Evolutionary conservation across 2,329 filamentous ascomycete species (phyloP).

Genomic region (Cercospora canescens): DNA sequence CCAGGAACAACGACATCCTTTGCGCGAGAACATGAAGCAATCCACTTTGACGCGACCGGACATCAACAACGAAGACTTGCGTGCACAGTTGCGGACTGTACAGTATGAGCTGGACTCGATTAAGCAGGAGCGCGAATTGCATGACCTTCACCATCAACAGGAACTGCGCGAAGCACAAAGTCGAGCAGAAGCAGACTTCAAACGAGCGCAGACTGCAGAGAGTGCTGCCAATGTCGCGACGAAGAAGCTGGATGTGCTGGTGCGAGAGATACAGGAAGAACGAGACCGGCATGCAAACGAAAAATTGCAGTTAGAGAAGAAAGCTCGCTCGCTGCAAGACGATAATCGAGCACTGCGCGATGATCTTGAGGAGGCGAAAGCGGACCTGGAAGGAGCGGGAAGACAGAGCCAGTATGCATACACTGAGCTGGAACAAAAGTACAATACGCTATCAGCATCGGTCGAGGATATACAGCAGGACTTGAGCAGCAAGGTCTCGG

Average conservation of each 20-base stretch:
- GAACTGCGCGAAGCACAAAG: constrained; percentile 78
- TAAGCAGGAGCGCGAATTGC: constrained; percentile 84
- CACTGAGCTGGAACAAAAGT: constrained; percentile 62
- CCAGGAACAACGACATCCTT: constrained; percentile 35
- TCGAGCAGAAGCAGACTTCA: constrained; percentile 83
- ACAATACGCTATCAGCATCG: constrained; percentile 55
- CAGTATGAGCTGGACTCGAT: constrained; percentile 84
- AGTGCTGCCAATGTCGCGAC: constrained; percentile 51
- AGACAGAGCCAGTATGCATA: constrained; percentile 63
- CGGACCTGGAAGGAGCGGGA: constrained; percentile 68
- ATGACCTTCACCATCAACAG: constrained; percentile 74
- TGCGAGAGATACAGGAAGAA: constrained; percentile 55
- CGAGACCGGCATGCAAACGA: constrained; percentile 58
- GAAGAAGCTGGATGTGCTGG: constrained; percentile 56
- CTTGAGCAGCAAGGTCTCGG: constrained; percentile 55
- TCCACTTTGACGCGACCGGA: constrained; percentile 40
- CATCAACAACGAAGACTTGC: constrained; percentile 70
- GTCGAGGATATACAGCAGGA: constrained; percentile 62
- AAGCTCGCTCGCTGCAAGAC: constrained; percentile 60
- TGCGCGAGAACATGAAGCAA: constrained; percentile 47
- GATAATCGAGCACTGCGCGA: constrained; percentile 74
- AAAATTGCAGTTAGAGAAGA: constrained; percentile 56
- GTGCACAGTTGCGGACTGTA: constrained; percentile 83
- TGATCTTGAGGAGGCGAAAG: constrained; percentile 79
- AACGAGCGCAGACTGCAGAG: constrained; percentile 60